A percentile compares a stretch with the other conserved stretches of the same genome.
Conservation (phyloP, 1,139 yeast genomes). For the Kodamaea plutei region DNA sequence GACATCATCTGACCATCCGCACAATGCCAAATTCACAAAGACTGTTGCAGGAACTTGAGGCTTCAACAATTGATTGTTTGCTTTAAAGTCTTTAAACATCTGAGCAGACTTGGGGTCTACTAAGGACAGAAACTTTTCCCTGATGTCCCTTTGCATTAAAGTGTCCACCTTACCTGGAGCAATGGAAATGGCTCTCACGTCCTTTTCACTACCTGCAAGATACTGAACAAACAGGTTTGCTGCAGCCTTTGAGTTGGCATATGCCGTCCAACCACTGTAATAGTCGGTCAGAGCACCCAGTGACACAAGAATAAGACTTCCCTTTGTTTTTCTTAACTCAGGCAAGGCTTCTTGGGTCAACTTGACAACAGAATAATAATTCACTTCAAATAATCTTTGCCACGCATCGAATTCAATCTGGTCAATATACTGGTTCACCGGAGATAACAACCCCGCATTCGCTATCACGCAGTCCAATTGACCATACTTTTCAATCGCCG, state of each 20-base stretch:
- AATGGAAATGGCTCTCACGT: slow-evolving; percentile 57
- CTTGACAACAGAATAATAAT: slow-evolving; percentile 71
- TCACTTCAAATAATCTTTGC: slow-evolving; percentile 67
- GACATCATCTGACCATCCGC: slow-evolving; percentile 49
- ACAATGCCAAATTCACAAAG: slow-evolving; percentile 59
- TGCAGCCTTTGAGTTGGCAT: slow-evolving; percentile 89
- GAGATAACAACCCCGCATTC: slow-evolving; percentile 86
- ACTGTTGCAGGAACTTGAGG: slow-evolving; percentile 71
- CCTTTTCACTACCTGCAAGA: slow-evolving; percentile 63
- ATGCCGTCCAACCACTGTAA: slow-evolving; percentile 80
- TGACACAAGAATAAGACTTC: slow-evolving; percentile 69
- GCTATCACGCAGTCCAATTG: slow-evolving; percentile 66
- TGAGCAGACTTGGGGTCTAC: slow-evolving; percentile 58
- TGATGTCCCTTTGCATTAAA: slow-evolving; percentile 73
- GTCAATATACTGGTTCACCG: slow-evolving; percentile 55
- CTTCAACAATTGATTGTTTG: slow-evolving; percentile 49
- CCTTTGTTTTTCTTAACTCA: slow-evolving; percentile 50
- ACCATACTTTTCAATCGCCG: slow-evolving; percentile 53
- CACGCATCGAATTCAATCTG: slow-evolving; percentile 51
- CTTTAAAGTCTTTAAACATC: slow-evolving; percentile 58
- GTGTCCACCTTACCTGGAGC: slow-evolving; percentile 97
- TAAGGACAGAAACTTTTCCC: slow-evolving; percentile 49
- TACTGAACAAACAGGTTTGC: slow-evolving; percentile 68
- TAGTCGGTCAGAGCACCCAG: slow-evolving; percentile 75
- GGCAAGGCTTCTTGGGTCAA: slow-evolving; percentile 59